Conservation (phyloP, 139 green algal species). For the Asterochloris sp. region DNA sequence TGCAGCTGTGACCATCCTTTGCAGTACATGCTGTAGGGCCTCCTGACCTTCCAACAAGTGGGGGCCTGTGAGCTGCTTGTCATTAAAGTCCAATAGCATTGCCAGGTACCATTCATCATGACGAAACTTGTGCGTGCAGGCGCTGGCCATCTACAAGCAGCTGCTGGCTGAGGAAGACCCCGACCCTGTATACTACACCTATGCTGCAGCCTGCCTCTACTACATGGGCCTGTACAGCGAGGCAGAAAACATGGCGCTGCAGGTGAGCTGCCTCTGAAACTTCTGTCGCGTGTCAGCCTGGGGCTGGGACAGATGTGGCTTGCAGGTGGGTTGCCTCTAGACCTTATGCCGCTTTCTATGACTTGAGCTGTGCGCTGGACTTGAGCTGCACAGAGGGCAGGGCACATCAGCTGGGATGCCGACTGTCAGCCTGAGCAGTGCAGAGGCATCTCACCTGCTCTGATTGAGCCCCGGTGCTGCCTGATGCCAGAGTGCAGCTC, state of each 20-base stretch:
- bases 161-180: conserved; percentile 55
- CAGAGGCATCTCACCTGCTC: too few species aligned
- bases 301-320: too few species aligned
- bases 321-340: background rate
- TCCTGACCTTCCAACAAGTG: background rate
- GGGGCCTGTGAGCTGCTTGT: too few species aligned
- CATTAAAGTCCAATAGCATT: too few species aligned
- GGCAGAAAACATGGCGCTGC: conserved; percentile 45
- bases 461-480: too few species aligned
- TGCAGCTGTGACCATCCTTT: background rate
- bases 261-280: conserved; percentile 22
- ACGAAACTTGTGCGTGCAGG: conserved; percentile 24
- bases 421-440: too few species aligned
- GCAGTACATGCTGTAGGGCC: background rate
- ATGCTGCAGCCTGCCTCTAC: conserved; percentile 65
- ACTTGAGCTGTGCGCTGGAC: too few species aligned
- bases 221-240: conserved; percentile 74
- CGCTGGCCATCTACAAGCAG: conserved; percentile 62
- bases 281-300: background rate
- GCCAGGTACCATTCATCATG: too few species aligned
- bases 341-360: too few species aligned
- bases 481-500: too few species aligned
- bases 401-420: background rate
- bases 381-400: conserved; percentile 9
- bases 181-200: conserved; percentile 61